Base-by-base conservation (phyloP, 2,329 filamentous ascomycete species). In the Neofusicoccum umdonicola region DNA sequence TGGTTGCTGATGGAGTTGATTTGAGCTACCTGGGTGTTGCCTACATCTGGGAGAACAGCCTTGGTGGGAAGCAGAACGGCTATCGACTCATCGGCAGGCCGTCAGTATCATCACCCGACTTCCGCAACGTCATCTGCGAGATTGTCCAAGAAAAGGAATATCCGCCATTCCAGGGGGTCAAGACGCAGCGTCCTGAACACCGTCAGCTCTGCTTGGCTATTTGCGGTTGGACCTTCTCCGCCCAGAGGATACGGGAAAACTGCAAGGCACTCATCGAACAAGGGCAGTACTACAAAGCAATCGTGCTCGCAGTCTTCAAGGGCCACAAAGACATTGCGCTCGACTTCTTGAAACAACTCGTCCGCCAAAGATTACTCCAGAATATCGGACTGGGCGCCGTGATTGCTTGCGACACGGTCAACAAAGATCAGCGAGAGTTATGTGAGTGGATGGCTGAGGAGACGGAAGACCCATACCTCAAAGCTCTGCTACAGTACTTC, bases 401-500 rank as follows among this genome's bases (percentile, higher is more conserved):
- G 5, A 78, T 84, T 35, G 80, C 82, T 7, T 79, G 79, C 54
- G 79, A 81, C 57, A 76, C 79, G 2, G 80, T 83, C 35, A 85
- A 85, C 64, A 77, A 83, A 37, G 84, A 86, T 54, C 88, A 88
- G 79, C 81, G 85, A 67, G 83, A 87, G 66, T 84, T 87, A 48
- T 88, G 87, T 67, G 77, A 81, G 11, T 87, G 86, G 77, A 86
- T 89, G 74, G 83, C 84, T 27, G 85, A 85, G 66, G 85, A 88
- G 69, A 82, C 89, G 66, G 87, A 88, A 0, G 90, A 95, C 70
- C 89, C 91, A 0, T 94, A 93, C 72, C 84, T 95, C 27, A 88
- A 91, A 63, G 91, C 90, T 5, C 89, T 95, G 54, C 91, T 92
- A 27, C 88, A 88, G 3, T 88, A 91, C 68, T 90, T 95, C 66